These are phyloP conservation scores for Lumnitzera racemosa DNA, from an alignment of 345 rosid species.

Conservation along the genomic window DNA sequence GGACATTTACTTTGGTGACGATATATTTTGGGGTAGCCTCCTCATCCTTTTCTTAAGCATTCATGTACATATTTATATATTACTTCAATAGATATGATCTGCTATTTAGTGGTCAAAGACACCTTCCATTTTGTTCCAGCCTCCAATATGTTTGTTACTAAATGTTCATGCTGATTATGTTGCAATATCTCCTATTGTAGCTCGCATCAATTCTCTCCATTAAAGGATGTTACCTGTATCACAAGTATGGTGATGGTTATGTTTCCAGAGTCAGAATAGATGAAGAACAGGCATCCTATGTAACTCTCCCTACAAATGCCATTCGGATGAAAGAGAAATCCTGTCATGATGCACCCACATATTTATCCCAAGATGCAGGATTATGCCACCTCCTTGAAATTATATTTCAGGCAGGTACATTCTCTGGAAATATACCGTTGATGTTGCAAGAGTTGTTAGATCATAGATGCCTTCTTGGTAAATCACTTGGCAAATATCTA, in stretches of 20 bases:
- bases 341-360: constrained; percentile 9
- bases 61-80: not conserved
- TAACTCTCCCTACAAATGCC: constrained; percentile 26
- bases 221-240: constrained; percentile 43
- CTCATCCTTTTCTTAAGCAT: not conserved
- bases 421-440: not conserved
- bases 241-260: constrained; percentile 14
- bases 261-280: constrained; percentile 20
- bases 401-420: constrained; percentile 47
- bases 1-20: constrained; percentile 57
- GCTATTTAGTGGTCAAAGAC: too few relatives aligned
- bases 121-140: constrained; percentile 1
- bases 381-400: constrained; percentile 42
- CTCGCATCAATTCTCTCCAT: constrained; percentile 50
- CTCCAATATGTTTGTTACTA: constrained; percentile 1
- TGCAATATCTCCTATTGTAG: constrained; percentile 24
- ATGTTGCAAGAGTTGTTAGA: not conserved
- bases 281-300: constrained; percentile 34
- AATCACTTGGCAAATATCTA: too few relatives aligned
- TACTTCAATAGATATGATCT: not conserved
- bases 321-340: constrained; percentile 9
- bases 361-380: constrained; percentile 15
- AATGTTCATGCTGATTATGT: constrained; percentile 2
- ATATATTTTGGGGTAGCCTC: constrained; percentile 59
- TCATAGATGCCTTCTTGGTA: too few relatives aligned